Conservation (phyloP, 139 green algal genomes). For the Microglena sp. region DNA sequence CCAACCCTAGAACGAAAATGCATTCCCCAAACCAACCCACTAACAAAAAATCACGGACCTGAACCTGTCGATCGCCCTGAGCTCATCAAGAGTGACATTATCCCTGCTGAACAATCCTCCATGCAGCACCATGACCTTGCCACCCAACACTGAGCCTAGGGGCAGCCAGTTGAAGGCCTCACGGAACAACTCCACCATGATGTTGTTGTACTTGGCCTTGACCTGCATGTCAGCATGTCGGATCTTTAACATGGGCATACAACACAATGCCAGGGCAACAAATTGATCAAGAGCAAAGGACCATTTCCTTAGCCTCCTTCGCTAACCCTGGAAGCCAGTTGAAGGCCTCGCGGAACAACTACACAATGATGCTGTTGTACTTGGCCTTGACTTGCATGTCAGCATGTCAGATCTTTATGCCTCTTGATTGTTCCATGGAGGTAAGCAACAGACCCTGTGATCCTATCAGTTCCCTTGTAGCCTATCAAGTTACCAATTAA, state of each 20-base stretch:
- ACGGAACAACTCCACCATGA: conserved; percentile 84
- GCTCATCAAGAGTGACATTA: conserved; percentile 80
- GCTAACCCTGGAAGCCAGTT: conserved; percentile 87
- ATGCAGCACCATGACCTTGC: conserved; percentile 83
- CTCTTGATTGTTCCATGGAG: too few relatives aligned
- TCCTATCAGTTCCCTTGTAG: too few relatives aligned
- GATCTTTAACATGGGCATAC: background rate
- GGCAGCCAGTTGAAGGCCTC: conserved; percentile 87
- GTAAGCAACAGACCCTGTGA: too few relatives aligned
- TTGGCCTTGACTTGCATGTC: conserved; percentile 72
- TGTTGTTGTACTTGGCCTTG: conserved; percentile 69
- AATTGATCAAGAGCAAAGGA: too few relatives aligned
- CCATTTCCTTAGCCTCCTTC: too few relatives aligned
- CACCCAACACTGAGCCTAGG: conserved; percentile 73
- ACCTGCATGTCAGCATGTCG: too few relatives aligned
- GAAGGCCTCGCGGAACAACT: conserved; percentile 90
- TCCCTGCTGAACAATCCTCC: conserved; percentile 83
- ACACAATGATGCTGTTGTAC: conserved; percentile 63
- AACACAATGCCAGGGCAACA: too few relatives aligned
- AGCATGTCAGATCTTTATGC: too few relatives aligned
- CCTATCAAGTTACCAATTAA: too few relatives aligned
- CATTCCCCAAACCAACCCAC: background rate
- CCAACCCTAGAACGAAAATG: background rate
- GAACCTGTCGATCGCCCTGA: conserved; percentile 73
- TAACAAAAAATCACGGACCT: too few relatives aligned